A percentile compares a stretch with the other conserved stretches of the same genome.
These are phyloP conservation scores for Porcisia deanei DNA, from an alignment of 208 protist genomes.

Conservation along the genomic window DNA sequence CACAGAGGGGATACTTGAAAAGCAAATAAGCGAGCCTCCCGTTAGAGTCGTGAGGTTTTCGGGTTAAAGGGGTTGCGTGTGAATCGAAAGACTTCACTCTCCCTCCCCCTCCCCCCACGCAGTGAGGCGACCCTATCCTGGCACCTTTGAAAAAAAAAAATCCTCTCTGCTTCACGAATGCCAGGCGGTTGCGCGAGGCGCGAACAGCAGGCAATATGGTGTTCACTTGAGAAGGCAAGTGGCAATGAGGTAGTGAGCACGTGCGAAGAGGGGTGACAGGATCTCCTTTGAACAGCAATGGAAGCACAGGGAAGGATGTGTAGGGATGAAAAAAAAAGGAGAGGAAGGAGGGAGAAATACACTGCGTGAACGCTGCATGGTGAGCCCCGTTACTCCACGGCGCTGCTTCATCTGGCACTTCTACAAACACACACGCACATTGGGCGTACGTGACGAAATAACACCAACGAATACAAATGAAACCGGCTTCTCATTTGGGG, in stretches of 20 bases:
- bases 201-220: slow-evolving; percentile 3
- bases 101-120: no score
- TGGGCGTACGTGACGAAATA: no score
- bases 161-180: no score
- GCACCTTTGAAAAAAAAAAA: no score
- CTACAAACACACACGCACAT: background rate
- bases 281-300: background rate
- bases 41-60: no score
- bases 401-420: background rate
- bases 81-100: no score
- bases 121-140: no score
- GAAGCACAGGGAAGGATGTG: background rate
- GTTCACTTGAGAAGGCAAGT: background rate
- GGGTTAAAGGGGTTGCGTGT: no score
- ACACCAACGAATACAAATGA: background rate
- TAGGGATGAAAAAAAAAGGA: background rate
- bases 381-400: background rate
- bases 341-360: background rate
- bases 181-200: no score
- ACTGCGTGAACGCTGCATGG: background rate
- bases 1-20: no score
- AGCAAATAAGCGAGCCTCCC: no score
- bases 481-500: background rate
- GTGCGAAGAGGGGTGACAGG: no score
- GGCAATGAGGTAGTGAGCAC: background rate